Percentiles rank a stretch among this genome's conserved stretches.
These are phyloP conservation scores for Dendrothele bispora DNA, from an alignment of 768 basidiomycete species.

Conservation along the genomic window DNA sequence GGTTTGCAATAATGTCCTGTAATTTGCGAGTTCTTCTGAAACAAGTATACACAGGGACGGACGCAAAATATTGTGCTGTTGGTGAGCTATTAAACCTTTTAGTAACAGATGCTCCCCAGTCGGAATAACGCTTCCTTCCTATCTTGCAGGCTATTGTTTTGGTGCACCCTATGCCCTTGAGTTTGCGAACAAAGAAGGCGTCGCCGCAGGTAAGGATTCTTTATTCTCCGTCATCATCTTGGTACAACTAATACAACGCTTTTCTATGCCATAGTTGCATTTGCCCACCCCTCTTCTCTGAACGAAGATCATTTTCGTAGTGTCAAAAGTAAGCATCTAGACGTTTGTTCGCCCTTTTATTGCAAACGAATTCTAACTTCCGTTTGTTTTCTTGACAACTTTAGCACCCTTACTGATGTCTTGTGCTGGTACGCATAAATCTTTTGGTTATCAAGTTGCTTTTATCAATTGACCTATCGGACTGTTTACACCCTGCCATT, in stretches of 20 bases:
- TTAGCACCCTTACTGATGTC: constrained; percentile 55
- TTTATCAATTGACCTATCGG: constrained; percentile 13
- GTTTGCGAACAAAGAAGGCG: constrained; percentile 38
- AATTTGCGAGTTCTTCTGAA: not conserved
- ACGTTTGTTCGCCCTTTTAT: not conserved
- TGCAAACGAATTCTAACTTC: not conserved
- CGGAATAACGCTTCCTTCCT: not conserved
- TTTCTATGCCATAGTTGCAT: constrained; percentile 37
- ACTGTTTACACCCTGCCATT: not conserved
- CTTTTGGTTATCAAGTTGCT: not conserved
- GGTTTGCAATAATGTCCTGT: constrained; percentile 29
- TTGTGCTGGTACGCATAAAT: constrained; percentile 44
- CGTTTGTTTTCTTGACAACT: not conserved
- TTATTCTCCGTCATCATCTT: not conserved
- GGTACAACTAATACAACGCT: not conserved
- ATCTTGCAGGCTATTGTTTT: constrained; percentile 54
- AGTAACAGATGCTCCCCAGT: not conserved
- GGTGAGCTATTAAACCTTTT: constrained; percentile 30
- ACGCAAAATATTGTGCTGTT: constrained; percentile 43
- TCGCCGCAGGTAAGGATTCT: constrained; percentile 43
- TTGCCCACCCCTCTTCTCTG: constrained; percentile 55
- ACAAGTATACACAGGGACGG: constrained; percentile 14
- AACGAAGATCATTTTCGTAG: constrained; percentile 48
- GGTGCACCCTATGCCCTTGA: constrained; percentile 54
- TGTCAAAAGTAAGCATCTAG: constrained; percentile 41